Conservation (phyloP, 345 rosid genomes). For the Syzygium oleosum region DNA sequence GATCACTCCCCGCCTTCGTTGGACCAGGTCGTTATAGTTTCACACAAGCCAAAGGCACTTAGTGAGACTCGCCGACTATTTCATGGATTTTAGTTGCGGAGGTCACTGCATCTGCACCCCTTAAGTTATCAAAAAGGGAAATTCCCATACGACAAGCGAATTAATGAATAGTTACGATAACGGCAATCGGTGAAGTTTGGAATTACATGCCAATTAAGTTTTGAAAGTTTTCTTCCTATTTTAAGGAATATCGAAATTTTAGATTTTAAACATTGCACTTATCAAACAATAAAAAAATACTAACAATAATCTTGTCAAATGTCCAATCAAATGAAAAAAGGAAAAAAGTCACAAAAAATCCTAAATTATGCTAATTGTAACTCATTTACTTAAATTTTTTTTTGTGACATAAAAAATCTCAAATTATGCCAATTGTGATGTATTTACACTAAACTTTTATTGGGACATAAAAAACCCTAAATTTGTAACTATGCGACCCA, state of each 20-base stretch:
- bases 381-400: too few relatives aligned
- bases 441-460: too few relatives aligned
- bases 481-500: too few relatives aligned
- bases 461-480: too few relatives aligned
- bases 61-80: neutral
- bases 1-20: too few relatives aligned
- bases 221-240: neutral
- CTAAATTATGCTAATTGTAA: too few relatives aligned
- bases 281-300: neutral
- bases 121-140: neutral
- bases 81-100: neutral
- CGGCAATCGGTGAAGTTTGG: neutral
- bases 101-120: neutral
- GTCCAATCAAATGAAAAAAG: neutral
- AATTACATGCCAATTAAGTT: neutral
- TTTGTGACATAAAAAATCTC: too few relatives aligned
- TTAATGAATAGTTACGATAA: accelerated
- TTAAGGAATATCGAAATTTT: neutral
- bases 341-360: neutral
- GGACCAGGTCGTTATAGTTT: too few relatives aligned
- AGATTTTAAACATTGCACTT: neutral
- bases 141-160: neutral
- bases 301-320: neutral
- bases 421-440: too few relatives aligned
- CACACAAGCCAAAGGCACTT: neutral